Evolutionary conservation across 2,329 filamentous ascomycete genomes (phyloP), one percentile per base, ranked within the genome.

Genomic region (Hypoxylon sp.): DNA sequence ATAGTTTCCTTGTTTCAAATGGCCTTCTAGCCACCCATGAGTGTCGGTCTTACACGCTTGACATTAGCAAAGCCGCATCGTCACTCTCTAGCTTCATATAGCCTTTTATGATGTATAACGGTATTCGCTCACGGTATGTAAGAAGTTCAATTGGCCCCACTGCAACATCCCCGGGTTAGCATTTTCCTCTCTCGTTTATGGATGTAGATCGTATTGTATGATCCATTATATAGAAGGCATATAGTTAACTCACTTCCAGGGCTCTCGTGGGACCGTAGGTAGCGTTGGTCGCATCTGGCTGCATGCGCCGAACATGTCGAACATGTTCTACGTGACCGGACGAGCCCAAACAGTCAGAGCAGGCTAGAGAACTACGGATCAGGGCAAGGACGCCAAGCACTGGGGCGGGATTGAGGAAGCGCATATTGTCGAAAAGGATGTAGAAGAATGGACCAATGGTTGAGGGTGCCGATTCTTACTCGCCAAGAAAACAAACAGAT

Each of bases 111-210:
- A 19, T 24, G 13, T 6, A 53, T 24, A 10, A 32, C 13, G n/a
- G 35, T 19, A 37, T 42, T 42, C n/a, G 72, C 76, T 37, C 72
- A 82, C 80, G 1, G 87, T 90, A 71, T 89, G 88, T 24, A 90
- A 66, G 61, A 87, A 87, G 72, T 90, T 90, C 72, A 90, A 77
- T 75, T 90, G 86, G 2, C 88, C 88, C 88, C 88, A 90, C 63
- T 69, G 21, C n/a, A 64, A 32, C 17, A 60, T 11, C 19, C 39
- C n/a, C 7, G 11, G 17, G 46, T 69, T 21, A 69, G 61, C 15
- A 46, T 24, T 21, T 2, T 15, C 13, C 10, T 51, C 32, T 17
- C n/a, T 46, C 21, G 11, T 44, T 17, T 6, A 6, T 21, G 15
- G 52, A 55, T 54, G n/a, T 42, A n/a, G 29, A 10, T 24, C 15